phyloP scores from a whole-genome alignment of 805 yeast species.

The Ogataea methanolica region DNA sequence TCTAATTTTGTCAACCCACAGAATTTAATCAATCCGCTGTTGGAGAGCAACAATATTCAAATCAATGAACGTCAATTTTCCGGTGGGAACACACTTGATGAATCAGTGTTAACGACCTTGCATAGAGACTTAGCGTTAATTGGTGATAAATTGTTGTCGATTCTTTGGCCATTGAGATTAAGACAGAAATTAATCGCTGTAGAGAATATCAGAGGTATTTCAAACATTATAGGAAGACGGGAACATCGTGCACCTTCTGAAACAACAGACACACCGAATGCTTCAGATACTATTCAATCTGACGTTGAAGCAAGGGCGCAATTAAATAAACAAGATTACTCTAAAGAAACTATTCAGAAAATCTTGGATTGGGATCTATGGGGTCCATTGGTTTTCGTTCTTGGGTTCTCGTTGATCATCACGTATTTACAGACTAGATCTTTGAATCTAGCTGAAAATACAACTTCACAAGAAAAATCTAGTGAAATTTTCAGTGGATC shows the following conservation, averaged over 20 bases:
- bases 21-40: conserved; percentile 22
- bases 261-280: conserved; percentile 8
- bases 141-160: conserved; percentile 31
- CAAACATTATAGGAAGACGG: conserved; percentile 3
- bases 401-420: conserved; percentile 42
- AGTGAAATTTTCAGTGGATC: conserved; percentile 52
- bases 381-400: conserved; percentile 55
- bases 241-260: conserved; percentile 1
- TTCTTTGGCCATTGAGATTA: conserved; percentile 34
- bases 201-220: conserved; percentile 23
- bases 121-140: conserved; percentile 30
- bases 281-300: conserved; percentile 14
- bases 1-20: conserved; percentile 33
- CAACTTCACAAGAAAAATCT: conserved; percentile 22
- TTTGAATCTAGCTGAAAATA: conserved; percentile 22
- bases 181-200: conserved; percentile 27
- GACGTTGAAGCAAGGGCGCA: conserved; percentile 10
- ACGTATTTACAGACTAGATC: conserved; percentile 38
- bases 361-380: conserved; percentile 58
- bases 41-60: conserved; percentile 22
- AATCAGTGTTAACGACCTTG: conserved; percentile 47
- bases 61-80: conserved; percentile 45
- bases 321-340: conserved; percentile 28
- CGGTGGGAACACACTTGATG: conserved; percentile 58
- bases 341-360: conserved; percentile 29